Conservation (phyloP, 179 eudicot genomes). For the Silene noctiflora region DNA sequence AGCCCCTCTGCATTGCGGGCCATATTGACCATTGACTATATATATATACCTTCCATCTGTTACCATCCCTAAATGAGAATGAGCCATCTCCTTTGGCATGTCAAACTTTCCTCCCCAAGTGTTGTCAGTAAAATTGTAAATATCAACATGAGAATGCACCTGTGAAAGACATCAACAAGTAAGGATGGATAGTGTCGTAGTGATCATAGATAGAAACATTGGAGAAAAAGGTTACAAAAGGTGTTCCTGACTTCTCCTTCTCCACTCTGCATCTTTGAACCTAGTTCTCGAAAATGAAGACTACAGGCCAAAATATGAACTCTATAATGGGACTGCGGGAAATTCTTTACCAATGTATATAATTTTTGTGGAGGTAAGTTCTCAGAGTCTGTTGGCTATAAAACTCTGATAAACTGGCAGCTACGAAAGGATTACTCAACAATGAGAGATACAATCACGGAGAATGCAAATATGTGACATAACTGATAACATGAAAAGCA, state of each 20-base stretch:
- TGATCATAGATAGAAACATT: neutral
- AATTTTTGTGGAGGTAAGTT: neutral
- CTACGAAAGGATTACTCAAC: neutral
- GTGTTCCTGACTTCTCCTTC: neutral
- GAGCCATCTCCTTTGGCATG: constrained; percentile 99
- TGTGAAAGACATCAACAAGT: constrained; percentile 27
- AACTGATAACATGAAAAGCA: neutral
- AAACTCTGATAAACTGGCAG: neutral
- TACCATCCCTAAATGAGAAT: constrained; percentile 98
- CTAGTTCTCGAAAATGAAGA: neutral
- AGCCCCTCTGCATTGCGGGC: constrained; percentile 98
- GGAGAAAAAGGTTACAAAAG: neutral
- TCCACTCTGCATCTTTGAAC: neutral
- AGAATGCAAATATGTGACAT: neutral
- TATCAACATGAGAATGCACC: constrained; percentile 98
- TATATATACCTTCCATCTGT: constrained; percentile 95
- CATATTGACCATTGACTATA: constrained; percentile 93
- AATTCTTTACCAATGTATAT: neutral
- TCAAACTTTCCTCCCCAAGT: constrained; percentile 93
- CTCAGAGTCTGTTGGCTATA: neutral
- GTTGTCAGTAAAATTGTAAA: constrained; percentile 85
- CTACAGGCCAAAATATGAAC: neutral
- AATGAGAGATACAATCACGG: neutral
- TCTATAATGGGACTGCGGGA: too few species aligned
- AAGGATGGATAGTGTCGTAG: constrained; percentile 3